These are phyloP conservation scores for Zoysia pacifica DNA, from an alignment of 176 grass and related monocot species.

Conservation along the genomic window DNA sequence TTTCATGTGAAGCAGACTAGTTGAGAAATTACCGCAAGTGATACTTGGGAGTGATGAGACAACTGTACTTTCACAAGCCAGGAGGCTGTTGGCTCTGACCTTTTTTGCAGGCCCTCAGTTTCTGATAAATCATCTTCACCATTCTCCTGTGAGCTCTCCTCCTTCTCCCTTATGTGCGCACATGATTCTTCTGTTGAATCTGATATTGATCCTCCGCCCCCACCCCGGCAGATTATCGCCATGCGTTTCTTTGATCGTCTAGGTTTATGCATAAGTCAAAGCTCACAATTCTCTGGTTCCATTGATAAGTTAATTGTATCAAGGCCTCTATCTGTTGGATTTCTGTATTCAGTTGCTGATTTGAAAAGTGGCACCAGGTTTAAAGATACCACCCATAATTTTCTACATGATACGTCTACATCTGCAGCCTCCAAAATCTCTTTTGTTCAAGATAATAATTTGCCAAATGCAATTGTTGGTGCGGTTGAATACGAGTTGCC, in stretches of 20 bases:
- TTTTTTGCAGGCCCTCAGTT: conserved; percentile 88
- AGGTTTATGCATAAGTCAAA: conserved; percentile 71
- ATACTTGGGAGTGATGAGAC: conserved; percentile 83
- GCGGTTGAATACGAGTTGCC: conserved; percentile 60
- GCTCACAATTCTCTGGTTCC: conserved; percentile 83
- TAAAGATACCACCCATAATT: conserved; percentile 48
- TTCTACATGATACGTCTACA: conserved; percentile 33
- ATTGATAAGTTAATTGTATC: conserved; percentile 76
- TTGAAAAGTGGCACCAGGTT: conserved; percentile 62
- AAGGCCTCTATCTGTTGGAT: conserved; percentile 85
- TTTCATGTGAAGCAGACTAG: conserved; percentile 62
- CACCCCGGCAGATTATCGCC: conserved; percentile 57
- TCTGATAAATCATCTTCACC: conserved; percentile 74
- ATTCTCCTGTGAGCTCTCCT: conserved; percentile 58
- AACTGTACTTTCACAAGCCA: conserved; percentile 75
- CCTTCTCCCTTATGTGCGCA: conserved; percentile 25
- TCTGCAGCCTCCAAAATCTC: conserved; percentile 55
- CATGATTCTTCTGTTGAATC: conserved; percentile 28
- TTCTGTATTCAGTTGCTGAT: conserved; percentile 87
- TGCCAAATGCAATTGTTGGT: conserved; percentile 34
- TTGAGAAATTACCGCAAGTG: conserved; percentile 71
- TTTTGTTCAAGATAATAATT: conserved; percentile 59
- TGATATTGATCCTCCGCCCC: conserved; percentile 28
- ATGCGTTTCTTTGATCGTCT: conserved; percentile 78
- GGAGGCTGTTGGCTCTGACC: conserved; percentile 74